A percentile compares a stretch with the other conserved stretches of the same genome.
phyloP scores from a whole-genome alignment of 345 rosid genomes.

The Angophora floribunda region DNA sequence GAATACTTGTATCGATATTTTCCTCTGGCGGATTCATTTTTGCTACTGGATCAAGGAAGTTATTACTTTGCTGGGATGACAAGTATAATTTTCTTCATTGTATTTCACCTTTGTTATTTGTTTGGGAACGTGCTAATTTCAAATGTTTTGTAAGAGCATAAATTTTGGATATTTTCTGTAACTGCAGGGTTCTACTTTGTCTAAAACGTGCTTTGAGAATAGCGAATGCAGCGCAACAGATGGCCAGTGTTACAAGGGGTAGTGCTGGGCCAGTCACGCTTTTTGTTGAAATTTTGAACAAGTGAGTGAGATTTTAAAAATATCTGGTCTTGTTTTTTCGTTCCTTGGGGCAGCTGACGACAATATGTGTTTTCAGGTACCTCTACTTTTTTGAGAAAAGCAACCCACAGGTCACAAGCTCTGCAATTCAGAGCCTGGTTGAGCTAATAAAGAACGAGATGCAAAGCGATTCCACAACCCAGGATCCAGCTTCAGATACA shows the following conservation, averaged over 20 bases:
- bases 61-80: neutral
- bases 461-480: slow-evolving; percentile 50
- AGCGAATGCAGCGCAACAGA: slow-evolving; percentile 90
- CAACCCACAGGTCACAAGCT: slow-evolving; percentile 49
- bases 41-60: neutral
- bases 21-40: neutral
- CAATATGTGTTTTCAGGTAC: slow-evolving; percentile 30
- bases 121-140: neutral
- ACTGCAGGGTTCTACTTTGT: slow-evolving; percentile 69
- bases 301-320: slow-evolving; percentile 22
- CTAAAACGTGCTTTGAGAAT: slow-evolving; percentile 80
- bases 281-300: slow-evolving; percentile 81
- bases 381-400: slow-evolving; percentile 79
- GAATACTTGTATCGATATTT: neutral
- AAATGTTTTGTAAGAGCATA: neutral
- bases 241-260: slow-evolving; percentile 67
- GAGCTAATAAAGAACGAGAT: slow-evolving; percentile 61
- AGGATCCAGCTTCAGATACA: slow-evolving; percentile 44
- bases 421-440: slow-evolving; percentile 58
- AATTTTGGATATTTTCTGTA: neutral
- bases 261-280: slow-evolving; percentile 70
- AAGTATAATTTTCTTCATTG: neutral
- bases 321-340: neutral
- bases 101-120: neutral
- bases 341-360: neutral